Percentiles rank a stretch among this genome's conserved stretches.
Conservation (phyloP, 495 filamentous ascomycete genomes). For the Aspergillus hancockii region DNA sequence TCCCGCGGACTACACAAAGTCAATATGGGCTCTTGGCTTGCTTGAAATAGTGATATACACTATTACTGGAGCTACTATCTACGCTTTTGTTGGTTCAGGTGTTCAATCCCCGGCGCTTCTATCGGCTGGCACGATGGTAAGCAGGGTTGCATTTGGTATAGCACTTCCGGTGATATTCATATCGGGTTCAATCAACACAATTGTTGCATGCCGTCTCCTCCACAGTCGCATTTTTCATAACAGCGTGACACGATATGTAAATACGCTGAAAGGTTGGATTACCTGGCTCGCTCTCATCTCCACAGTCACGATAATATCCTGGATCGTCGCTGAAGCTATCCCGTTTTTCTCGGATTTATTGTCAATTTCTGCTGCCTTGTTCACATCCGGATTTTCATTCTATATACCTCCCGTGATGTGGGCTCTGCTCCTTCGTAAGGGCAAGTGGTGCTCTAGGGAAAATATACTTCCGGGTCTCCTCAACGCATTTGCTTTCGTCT, state of each 20-base stretch:
- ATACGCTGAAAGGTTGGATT: constrained; percentile 53
- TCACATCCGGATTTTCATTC: constrained; percentile 65
- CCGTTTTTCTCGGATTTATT: constrained; percentile 66
- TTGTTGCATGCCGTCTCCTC: constrained; percentile 59
- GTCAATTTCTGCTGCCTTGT: constrained; percentile 60
- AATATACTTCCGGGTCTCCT: constrained; percentile 22
- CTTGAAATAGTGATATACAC: constrained; percentile 68
- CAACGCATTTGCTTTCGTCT: constrained; percentile 21
- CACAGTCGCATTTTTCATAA: constrained; percentile 55
- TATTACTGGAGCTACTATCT: constrained; percentile 64
- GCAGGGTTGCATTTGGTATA: constrained; percentile 70
- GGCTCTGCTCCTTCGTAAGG: constrained; percentile 52
- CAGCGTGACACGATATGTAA: constrained; percentile 55
- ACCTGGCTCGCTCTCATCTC: constrained; percentile 58
- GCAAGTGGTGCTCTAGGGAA: constrained; percentile 32
- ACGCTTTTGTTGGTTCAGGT: constrained; percentile 63
- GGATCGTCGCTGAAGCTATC: constrained; percentile 66
- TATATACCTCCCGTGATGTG: constrained; percentile 66
- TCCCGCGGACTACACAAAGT: constrained; percentile 60
- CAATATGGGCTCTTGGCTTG: constrained; percentile 57
- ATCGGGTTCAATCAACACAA: constrained; percentile 62
- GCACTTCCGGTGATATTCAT: constrained; percentile 74
- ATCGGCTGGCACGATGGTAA: constrained; percentile 56
- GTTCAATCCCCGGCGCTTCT: constrained; percentile 69
- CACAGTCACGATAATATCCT: constrained; percentile 59